Percentiles rank a stretch among this genome's conserved stretches.
These are phyloP conservation scores for Alternaria tenuissima DNA, from an alignment of 2,329 filamentous ascomycete genomes.

Conservation along the genomic window DNA sequence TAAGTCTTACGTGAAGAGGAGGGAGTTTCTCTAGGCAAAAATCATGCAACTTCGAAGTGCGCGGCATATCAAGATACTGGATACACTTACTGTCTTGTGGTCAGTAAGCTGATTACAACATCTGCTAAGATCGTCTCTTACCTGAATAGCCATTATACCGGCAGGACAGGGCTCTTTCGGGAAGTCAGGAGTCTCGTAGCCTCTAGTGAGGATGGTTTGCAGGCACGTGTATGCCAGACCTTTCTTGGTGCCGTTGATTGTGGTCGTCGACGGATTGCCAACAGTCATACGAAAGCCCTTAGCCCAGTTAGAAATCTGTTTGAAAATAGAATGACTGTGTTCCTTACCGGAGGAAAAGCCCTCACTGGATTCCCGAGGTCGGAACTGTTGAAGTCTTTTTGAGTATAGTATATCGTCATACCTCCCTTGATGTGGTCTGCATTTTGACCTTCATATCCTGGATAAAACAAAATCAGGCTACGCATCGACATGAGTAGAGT, in stretches of 20 bases:
- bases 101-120: neutral
- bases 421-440: conserved; percentile 37
- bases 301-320: neutral
- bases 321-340: neutral
- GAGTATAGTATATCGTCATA: conserved; percentile 45
- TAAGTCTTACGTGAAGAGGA: neutral
- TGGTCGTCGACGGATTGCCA: conserved; percentile 41
- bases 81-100: neutral
- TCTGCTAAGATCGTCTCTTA: neutral
- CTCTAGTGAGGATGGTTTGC: conserved; percentile 38
- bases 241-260: conserved; percentile 28
- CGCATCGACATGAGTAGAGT: conserved; percentile 15
- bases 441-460: conserved; percentile 3
- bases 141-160: conserved; percentile 10
- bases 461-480: neutral
- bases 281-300: conserved; percentile 46
- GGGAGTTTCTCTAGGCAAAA: neutral
- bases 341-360: conserved; percentile 29
- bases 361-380: conserved; percentile 43
- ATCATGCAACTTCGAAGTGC: neutral
- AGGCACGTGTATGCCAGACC: conserved; percentile 42
- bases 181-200: conserved; percentile 39
- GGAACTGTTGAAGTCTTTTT: conserved; percentile 48
- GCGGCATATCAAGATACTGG: conserved; percentile 7
- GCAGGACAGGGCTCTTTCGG: conserved; percentile 15